phyloP scores from a whole-genome alignment of 192 early-diverging fungal species.

The Coemansia sp. region DNA sequence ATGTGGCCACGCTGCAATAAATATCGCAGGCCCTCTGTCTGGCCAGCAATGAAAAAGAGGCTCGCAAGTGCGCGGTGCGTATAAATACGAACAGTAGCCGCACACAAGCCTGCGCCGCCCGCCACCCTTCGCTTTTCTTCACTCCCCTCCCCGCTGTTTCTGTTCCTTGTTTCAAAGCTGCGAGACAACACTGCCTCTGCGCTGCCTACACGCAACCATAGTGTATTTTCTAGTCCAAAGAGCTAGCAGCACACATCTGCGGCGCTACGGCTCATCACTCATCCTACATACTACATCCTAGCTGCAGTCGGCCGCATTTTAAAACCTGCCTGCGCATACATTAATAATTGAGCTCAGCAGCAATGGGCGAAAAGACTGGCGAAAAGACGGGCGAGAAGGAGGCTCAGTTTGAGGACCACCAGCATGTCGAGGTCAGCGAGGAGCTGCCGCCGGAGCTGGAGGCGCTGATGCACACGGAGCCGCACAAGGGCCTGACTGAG shows the following conservation, averaged over 20 bases:
- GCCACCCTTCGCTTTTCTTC: not conserved
- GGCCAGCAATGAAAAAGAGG: not conserved
- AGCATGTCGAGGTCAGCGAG: conserved; percentile 71
- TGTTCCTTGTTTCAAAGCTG: not conserved
- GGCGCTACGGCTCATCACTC: not conserved
- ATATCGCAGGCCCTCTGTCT: conserved; percentile 27
- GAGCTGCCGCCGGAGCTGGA: conserved; percentile 83
- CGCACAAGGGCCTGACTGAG: conserved; percentile 69
- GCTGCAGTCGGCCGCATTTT: not conserved
- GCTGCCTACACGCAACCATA: not conserved
- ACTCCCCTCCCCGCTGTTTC: not conserved
- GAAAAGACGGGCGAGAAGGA: conserved; percentile 40
- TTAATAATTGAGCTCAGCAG: not conserved
- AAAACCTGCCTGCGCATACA: not conserved
- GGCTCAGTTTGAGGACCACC: conserved; percentile 66
- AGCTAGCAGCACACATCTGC: not conserved
- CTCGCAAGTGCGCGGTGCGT: conserved; percentile 4
- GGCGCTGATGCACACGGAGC: conserved; percentile 78
- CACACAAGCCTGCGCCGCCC: not conserved
- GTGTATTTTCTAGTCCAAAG: not conserved
- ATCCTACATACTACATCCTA: not conserved
- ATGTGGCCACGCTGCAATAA: conserved; percentile 50
- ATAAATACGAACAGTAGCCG: conserved; percentile 16
- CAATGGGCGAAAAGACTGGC: conserved; percentile 5
- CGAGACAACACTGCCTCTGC: not conserved